phyloP scores from a whole-genome alignment of 2,329 filamentous ascomycete genomes.

The Ramichloridium luteum region DNA sequence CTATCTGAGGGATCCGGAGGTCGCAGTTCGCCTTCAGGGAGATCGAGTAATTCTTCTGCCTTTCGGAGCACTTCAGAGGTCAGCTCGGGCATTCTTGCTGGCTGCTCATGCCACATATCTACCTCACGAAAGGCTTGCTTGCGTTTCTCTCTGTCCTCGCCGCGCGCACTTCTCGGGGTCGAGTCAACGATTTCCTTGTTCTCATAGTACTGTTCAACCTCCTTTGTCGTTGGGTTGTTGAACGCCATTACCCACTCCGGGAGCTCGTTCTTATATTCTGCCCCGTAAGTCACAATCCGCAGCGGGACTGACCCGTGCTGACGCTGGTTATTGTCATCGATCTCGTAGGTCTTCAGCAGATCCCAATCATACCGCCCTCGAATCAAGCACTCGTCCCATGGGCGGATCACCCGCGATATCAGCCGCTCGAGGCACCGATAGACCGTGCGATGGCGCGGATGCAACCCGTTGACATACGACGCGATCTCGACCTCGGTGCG shows the following conservation, averaged over 20 bases:
- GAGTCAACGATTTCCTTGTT: no score
- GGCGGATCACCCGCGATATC: conserved; percentile 3
- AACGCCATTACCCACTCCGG: no score
- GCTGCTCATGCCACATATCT: conserved; percentile 1
- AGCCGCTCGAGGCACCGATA: conserved; percentile 8
- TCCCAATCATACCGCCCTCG: conserved; percentile 1
- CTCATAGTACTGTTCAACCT: conserved; percentile 1
- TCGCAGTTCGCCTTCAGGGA: no score
- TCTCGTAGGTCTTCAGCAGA: no score
- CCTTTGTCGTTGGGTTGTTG: no score
- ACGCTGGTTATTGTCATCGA: background rate
- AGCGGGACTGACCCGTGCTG: conserved; percentile 4
- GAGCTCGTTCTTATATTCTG: conserved; percentile 3
- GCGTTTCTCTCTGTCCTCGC: no score
- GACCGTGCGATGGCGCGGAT: conserved; percentile 2
- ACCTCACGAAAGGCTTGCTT: no score
- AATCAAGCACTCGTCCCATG: conserved; percentile 9
- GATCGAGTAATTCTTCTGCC: background rate
- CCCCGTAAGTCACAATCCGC: conserved; percentile 1
- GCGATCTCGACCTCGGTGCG: conserved; percentile 5
- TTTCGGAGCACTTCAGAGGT: background rate
- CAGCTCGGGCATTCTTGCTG: background rate
- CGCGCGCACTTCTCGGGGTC: no score
- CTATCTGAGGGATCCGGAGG: no score
- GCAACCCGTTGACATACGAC: conserved; percentile 10